phyloP scores from a whole-genome alignment of 1,284 basidiomycete genomes.

The Trametes polyzona region DNA sequence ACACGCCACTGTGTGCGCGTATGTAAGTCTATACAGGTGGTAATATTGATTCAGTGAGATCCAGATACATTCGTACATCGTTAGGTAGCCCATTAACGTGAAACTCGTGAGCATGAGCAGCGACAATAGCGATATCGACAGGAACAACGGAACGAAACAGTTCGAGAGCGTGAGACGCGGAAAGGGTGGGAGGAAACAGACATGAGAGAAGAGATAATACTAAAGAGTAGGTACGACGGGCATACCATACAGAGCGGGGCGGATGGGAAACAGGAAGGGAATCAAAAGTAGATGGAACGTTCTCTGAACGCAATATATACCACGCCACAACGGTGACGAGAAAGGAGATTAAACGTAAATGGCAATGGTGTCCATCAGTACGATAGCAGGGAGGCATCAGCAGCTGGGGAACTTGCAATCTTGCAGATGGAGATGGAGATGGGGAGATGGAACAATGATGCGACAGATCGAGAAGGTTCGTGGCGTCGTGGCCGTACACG shows the following conservation, averaged over 20 bases:
- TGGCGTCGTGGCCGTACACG: constrained; percentile 19
- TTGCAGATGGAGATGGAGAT: constrained; percentile 19
- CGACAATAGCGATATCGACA: constrained; percentile 18
- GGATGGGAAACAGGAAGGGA: constrained; percentile 7
- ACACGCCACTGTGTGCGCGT: neutral
- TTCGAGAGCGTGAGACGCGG: constrained; percentile 18
- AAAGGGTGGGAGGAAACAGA: neutral
- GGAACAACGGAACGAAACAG: constrained; percentile 13
- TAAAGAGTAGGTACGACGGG: neutral
- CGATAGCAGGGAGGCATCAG: constrained; percentile 18
- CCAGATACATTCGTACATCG: constrained; percentile 21
- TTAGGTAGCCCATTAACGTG: constrained; percentile 23
- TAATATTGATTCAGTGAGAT: constrained; percentile 10
- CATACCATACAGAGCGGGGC: constrained; percentile 3
- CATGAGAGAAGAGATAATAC: neutral
- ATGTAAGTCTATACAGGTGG: neutral
- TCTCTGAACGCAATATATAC: constrained; percentile 21
- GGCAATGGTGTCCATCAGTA: constrained; percentile 22
- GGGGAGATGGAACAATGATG: constrained; percentile 19
- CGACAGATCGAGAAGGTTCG: constrained; percentile 9
- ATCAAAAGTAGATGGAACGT: constrained; percentile 17
- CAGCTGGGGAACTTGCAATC: constrained; percentile 8
- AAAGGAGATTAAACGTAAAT: constrained; percentile 13
- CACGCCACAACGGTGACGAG: constrained; percentile 15
- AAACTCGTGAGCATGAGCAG: constrained; percentile 19